Evolutionary conservation across 1,139 yeast species (phyloP).

Genomic region (Pichia norvegensis): DNA sequence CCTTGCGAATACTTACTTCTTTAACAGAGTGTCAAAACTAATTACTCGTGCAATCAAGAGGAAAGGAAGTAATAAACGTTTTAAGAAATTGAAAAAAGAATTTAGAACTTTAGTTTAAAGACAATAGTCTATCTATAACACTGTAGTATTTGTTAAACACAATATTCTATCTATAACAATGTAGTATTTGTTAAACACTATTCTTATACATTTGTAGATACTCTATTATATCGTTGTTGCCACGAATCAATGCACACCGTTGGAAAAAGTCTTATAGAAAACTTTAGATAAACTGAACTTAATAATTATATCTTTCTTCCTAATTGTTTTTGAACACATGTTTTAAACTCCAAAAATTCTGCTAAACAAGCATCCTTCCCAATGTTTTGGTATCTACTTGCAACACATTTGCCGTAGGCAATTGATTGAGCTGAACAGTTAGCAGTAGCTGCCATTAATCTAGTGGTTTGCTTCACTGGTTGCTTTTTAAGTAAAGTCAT

Average conservation of each 20-base stretch:
- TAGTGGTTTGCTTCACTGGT: slow-evolving; percentile 23
- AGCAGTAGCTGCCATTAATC: slow-evolving; percentile 24
- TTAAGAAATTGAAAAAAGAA: slow-evolving; percentile 25
- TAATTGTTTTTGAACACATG: slow-evolving; percentile 43
- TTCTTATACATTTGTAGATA: no score
- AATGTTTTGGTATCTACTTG: slow-evolving; percentile 47
- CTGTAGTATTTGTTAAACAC: not conserved
- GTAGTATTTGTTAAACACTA: no score
- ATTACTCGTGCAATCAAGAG: slow-evolving; percentile 26
- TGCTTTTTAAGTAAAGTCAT: slow-evolving; percentile 14
- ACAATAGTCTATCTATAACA: not conserved
- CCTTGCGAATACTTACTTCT: slow-evolving; percentile 36
- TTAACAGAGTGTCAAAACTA: slow-evolving; percentile 27
- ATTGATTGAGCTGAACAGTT: slow-evolving; percentile 25
- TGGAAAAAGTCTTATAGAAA: no score
- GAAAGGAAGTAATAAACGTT: slow-evolving; percentile 25
- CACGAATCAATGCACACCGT: no score
- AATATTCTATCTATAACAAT: not conserved
- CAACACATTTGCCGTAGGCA: slow-evolving; percentile 55
- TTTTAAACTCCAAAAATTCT: slow-evolving; percentile 50
- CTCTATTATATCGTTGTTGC: no score
- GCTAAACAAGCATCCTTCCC: slow-evolving; percentile 47
- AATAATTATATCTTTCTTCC: slow-evolving; percentile 11
- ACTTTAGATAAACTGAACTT: no score
- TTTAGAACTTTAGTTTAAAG: slow-evolving; percentile 14